Conservation (phyloP, 345 rosid genomes). For the Brassica incana region DNA sequence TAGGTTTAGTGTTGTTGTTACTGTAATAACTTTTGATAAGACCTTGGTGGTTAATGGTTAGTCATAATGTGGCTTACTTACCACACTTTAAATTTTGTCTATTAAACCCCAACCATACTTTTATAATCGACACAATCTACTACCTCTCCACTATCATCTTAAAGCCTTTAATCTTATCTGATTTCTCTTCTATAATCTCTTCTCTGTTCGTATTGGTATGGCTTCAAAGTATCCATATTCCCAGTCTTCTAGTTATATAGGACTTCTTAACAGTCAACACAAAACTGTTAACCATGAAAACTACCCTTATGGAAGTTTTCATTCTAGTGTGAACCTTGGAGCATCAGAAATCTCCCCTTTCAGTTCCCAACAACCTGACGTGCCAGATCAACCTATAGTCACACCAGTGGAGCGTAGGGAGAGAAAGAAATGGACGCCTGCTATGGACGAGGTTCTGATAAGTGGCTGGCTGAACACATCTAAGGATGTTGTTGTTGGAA, state of each 20-base stretch:
- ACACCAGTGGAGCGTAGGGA: neutral
- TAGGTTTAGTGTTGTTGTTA: no score
- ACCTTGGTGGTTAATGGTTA: neutral
- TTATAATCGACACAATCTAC: no score
- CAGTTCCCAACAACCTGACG: neutral
- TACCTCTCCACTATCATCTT: no score
- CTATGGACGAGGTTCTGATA: neutral
- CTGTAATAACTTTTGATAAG: neutral
- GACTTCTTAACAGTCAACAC: neutral
- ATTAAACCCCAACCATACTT: no score
- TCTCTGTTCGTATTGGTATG: neutral
- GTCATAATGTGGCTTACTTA: neutral
- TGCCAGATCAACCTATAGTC: neutral
- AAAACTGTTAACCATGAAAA: neutral
- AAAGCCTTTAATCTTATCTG: no score
- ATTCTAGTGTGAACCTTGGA: neutral
- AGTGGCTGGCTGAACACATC: neutral
- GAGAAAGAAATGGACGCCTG: neutral
- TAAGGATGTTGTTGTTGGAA: neutral
- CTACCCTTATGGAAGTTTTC: neutral
- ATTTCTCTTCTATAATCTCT: neutral
- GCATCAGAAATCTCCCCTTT: neutral
- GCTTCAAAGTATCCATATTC: neutral
- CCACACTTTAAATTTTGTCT: neutral
- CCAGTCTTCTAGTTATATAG: neutral